phyloP scores from a whole-genome alignment of 495 filamentous ascomycete species.

The Aspergillus steynii region DNA sequence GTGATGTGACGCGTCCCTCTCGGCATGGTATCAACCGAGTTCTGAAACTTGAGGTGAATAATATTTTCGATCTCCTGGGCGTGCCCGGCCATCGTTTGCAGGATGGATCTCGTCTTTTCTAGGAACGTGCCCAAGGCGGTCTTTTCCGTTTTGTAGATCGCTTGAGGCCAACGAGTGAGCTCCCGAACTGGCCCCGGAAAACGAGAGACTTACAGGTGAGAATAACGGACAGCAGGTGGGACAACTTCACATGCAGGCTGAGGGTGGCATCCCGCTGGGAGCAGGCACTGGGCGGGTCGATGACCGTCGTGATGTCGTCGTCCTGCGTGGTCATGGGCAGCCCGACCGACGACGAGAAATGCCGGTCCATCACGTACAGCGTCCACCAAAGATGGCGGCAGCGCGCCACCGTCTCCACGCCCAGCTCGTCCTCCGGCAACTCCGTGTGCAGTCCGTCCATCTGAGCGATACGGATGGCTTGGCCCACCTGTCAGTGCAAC shows the following conservation, averaged over 20 bases:
- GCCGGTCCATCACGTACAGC: constrained; percentile 38
- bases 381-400: constrained; percentile 42
- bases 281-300: constrained; percentile 20
- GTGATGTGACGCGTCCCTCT: constrained; percentile 35
- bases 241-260: constrained; percentile 34
- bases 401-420: constrained; percentile 25
- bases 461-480: constrained; percentile 40
- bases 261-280: constrained; percentile 27
- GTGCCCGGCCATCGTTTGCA: constrained; percentile 33
- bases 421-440: constrained; percentile 33
- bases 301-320: constrained; percentile 34
- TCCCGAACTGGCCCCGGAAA: background rate
- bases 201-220: constrained; percentile 17
- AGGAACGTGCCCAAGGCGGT: constrained; percentile 34
- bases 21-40: constrained; percentile 32
- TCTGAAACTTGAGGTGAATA: constrained; percentile 24
- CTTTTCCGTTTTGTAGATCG: constrained; percentile 36
- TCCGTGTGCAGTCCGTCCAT: constrained; percentile 39
- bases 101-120: constrained; percentile 33
- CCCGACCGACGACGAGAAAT: constrained; percentile 37
- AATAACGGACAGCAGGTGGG: constrained; percentile 30
- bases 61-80: constrained; percentile 36
- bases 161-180: constrained; percentile 12
- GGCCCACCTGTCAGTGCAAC: constrained; percentile 27
- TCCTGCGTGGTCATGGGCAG: constrained; percentile 35